Base-by-base conservation (phyloP, 768 basidiomycete genomes). In the Naganishia vaughanmartiniae region DNA sequence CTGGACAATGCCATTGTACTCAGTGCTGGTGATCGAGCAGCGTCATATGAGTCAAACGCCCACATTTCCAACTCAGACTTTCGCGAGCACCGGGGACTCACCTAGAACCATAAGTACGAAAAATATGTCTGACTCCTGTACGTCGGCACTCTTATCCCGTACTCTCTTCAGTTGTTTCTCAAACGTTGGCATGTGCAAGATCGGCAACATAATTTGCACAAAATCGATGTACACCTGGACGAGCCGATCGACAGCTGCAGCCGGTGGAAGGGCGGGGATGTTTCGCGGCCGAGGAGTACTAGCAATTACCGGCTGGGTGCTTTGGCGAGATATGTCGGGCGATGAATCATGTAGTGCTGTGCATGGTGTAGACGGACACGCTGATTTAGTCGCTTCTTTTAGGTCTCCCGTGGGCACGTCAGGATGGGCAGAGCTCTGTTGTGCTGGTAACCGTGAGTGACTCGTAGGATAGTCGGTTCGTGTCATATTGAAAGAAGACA, bases 21-120 rank as follows among this genome's bases (percentile, higher is more conserved):
- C 26, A 82, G 69, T 0, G 81, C 81, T 80, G 65, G 30, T 34
- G 17, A 36, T 42, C 1, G 17, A 30, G 26, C 42, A 54, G 30
- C 33, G 0, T 54, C 28, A 24, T 36, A 24, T 5, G 36, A 39
- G 55, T n/a, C 54, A n/a, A n/a, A 1, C 19, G 31, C 26, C 31
- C 9, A 33, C 2, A 3, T 42, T 17, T 4, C n/a, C n/a, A n/a
- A 12, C 9, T 28, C n/a, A 19, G 5, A 33, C 3, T 9, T 58
- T 34, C n/a, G 15, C 17, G 17, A n/a, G 17, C 19, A 2, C 45
- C n/a, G n/a, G 12, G 11, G 26, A 72, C 77, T 73, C 42, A 81
- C 81, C 81, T 10, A 82, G 54, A 26, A 82, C 80, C 80, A 82
- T 82, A 74, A 81, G 75, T 34, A 82, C 80, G 31, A 82, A 80